Base-by-base conservation (phyloP, 2,329 filamentous ascomycete species). In the Rhexocercosporidium sp. region DNA sequence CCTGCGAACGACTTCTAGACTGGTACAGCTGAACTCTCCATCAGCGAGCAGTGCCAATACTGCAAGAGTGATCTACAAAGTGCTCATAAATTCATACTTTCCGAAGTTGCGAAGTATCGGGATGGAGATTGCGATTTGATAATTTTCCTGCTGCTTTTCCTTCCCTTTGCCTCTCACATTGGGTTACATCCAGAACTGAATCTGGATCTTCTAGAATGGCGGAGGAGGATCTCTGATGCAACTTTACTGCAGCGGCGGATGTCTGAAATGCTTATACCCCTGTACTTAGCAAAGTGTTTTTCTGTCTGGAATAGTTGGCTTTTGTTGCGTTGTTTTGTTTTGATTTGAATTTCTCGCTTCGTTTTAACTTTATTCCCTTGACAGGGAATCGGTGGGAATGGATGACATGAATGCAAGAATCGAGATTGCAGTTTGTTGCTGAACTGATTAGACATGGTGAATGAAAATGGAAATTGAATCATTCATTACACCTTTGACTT, bases 251-350 rank as follows among this genome's bases (percentile, higher is more conserved):
- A 53, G 31, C n/a, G 49, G 16, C 27, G 49, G 49, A 31, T 53
- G 49, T 53, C 49, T 53, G 25, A 53, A 53, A 53, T 31, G 49
- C 4, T 22, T 53, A 53, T 53, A 53, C 49, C 49, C 49, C 49
- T 53, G 49, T 53, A 53, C 27, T 31, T 53, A 53, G 27, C 49
- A 18, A 8, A 3, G 16, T 25, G 27, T 7, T 53, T 51, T 37
- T 37, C 12, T 9, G 49, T 53, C 49, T 53, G 49, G 49, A 53
- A 27, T 53, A 53, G 27, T 31, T 53, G 7, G 22, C n/a, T 47
- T 31, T 53, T n/a, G n/a, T 37, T 37, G 34, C 34, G 2, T 31
- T 16, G 14, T 18, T 31, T 53, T 31, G 14, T 8, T 18, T 53
- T 31, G 49, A 18, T 25, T 31, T 51, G 2, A 18, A 41, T 44